Percentiles rank a stretch among this genome's conserved stretches.
These are phyloP conservation scores for Sanghuangporus baumii DNA, from an alignment of 1,284 basidiomycete genomes.

Conservation along the genomic window DNA sequence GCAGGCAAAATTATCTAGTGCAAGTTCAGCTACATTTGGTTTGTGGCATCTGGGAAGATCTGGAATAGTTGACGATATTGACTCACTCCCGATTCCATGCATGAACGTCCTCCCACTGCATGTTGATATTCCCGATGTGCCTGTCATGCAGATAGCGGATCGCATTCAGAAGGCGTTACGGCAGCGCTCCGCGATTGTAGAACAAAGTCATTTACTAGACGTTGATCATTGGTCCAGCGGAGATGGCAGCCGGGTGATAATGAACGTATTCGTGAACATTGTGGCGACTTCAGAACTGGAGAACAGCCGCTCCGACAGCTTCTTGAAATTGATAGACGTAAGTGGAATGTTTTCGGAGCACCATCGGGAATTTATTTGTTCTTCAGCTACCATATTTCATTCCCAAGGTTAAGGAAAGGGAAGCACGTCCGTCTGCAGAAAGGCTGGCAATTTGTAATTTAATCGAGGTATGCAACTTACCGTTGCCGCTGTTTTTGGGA, in stretches of 20 bases:
- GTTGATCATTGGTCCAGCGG: slow-evolving; percentile 33
- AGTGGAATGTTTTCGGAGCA: slow-evolving; percentile 11
- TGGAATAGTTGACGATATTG: slow-evolving; percentile 30
- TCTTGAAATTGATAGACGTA: slow-evolving; percentile 11
- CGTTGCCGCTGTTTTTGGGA: not conserved
- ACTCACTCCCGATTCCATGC: slow-evolving; percentile 38
- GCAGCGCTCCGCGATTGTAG: slow-evolving; percentile 34
- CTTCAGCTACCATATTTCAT: slow-evolving; percentile 31
- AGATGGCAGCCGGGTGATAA: slow-evolving; percentile 29
- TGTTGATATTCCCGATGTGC: slow-evolving; percentile 23
- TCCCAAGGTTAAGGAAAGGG: slow-evolving; percentile 19
- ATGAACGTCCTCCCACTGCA: slow-evolving; percentile 43
- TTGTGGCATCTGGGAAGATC: slow-evolving; percentile 44
- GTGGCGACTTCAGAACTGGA: slow-evolving; percentile 28
- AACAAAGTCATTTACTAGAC: slow-evolving; percentile 36
- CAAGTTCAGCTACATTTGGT: slow-evolving; percentile 34
- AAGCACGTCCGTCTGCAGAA: slow-evolving; percentile 18
- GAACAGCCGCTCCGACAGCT: slow-evolving; percentile 9
- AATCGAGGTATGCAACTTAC: slow-evolving; percentile 23
- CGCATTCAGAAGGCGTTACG: slow-evolving; percentile 34
- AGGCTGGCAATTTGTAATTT: slow-evolving; percentile 23
- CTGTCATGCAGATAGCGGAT: not conserved
- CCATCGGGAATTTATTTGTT: slow-evolving; percentile 11
- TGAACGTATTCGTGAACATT: slow-evolving; percentile 44
- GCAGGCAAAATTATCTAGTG: slow-evolving; percentile 31